Conservation (phyloP, 2,329 filamentous ascomycete species). For the Cryphonectria nitschkei region DNA sequence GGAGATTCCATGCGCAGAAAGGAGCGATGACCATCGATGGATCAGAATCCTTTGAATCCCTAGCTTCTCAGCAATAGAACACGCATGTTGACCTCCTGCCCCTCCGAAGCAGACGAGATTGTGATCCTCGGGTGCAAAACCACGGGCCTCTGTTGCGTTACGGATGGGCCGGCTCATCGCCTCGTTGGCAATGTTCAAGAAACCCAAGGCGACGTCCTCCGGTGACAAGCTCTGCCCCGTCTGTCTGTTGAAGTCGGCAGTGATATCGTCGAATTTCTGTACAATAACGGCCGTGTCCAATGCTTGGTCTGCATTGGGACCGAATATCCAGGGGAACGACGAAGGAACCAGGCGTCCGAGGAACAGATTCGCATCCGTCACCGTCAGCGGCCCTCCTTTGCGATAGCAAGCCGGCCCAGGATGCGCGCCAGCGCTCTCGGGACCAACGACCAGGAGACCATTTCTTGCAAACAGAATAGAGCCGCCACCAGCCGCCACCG, state of each 20-base stretch:
- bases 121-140: slow-evolving; percentile 55
- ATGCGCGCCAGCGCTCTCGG: slow-evolving; percentile 72
- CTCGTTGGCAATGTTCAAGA: slow-evolving; percentile 76
- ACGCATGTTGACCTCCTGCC: slow-evolving; percentile 46
- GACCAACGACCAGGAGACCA: slow-evolving; percentile 72
- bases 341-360: slow-evolving; percentile 63
- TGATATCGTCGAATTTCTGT: slow-evolving; percentile 47
- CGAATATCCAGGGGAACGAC: slow-evolving; percentile 75
- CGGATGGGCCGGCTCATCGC: slow-evolving; percentile 77
- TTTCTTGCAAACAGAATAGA: slow-evolving; percentile 67
- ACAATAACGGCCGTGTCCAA: slow-evolving; percentile 46
- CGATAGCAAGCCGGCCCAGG: slow-evolving; percentile 74
- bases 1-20: slow-evolving; percentile 48
- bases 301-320: slow-evolving; percentile 64
- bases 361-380: slow-evolving; percentile 67
- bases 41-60: slow-evolving; percentile 44
- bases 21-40: slow-evolving; percentile 38
- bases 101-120: slow-evolving; percentile 58
- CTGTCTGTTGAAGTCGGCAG: slow-evolving; percentile 44
- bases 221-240: slow-evolving; percentile 37
- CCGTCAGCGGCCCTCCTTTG: slow-evolving; percentile 70
- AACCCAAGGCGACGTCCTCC: slow-evolving; percentile 64
- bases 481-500: slow-evolving; percentile 60
- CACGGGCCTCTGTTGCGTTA: slow-evolving; percentile 67
- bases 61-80: slow-evolving; percentile 42